phyloP scores from a whole-genome alignment of 129 eudicot species.

The Scalesia atractyloides region DNA sequence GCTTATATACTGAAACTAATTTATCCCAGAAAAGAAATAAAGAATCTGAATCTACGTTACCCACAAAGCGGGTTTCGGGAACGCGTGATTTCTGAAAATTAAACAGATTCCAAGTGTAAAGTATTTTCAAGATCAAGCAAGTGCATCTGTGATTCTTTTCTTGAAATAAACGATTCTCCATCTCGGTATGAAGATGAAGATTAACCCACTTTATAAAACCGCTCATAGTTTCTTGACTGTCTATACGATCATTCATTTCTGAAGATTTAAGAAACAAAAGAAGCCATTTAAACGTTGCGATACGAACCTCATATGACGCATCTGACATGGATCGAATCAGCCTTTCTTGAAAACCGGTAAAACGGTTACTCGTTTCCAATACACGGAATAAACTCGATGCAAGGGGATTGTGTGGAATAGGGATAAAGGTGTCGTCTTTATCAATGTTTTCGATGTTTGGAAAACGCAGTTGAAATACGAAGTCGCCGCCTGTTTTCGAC shows the following conservation, averaged over 20 bases:
- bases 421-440: conserved; percentile 44
- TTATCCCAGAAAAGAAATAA: conserved; percentile 65
- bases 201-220: conserved; percentile 45
- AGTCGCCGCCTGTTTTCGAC: conserved; percentile 82
- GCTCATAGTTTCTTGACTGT: conserved; percentile 30
- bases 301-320: conserved; percentile 84
- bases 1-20: conserved; percentile 57
- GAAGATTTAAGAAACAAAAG: conserved; percentile 56
- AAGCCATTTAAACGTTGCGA: conserved; percentile 89
- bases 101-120: conserved; percentile 71
- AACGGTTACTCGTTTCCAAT: conserved; percentile 34
- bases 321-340: conserved; percentile 63
- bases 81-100: conserved; percentile 31
- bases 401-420: conserved; percentile 33
- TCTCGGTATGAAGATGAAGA: conserved; percentile 55
- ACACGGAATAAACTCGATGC: conserved; percentile 24
- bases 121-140: conserved; percentile 69
- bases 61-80: conserved; percentile 42
- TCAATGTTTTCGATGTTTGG: conserved; percentile 48
- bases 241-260: conserved; percentile 21
- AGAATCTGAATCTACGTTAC: conserved; percentile 50
- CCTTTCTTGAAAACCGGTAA: conserved; percentile 47
- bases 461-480: conserved; percentile 76
- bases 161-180: conserved; percentile 49
- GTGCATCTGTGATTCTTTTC: conserved; percentile 81